A percentile compares a stretch with the other conserved stretches of the same genome.
Conservation (phyloP, 805 yeast genomes). For the Scheffersomyces coipomensis region DNA sequence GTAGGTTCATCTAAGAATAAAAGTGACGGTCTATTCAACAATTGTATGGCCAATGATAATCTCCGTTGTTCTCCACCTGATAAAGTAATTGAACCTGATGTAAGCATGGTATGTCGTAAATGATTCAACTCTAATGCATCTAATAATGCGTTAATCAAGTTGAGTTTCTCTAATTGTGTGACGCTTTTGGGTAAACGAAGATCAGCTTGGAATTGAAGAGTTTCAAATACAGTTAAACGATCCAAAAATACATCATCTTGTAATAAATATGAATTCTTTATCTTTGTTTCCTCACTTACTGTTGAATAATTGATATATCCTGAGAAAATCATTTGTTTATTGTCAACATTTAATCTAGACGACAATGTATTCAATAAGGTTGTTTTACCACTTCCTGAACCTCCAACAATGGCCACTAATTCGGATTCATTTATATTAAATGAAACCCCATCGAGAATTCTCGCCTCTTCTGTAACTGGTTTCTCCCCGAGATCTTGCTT, state of each 20-base stretch:
- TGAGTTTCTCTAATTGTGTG: constrained; percentile 39
- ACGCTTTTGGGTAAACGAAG: constrained; percentile 55
- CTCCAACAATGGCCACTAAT: constrained; percentile 80
- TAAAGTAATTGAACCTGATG: constrained; percentile 53
- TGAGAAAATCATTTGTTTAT: constrained; percentile 37
- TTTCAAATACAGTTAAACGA: constrained; percentile 70
- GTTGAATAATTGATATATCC: constrained; percentile 40
- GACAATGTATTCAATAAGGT: constrained; percentile 70
- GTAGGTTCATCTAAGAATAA: constrained; percentile 86
- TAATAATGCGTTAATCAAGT: constrained; percentile 59
- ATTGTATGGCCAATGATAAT: constrained; percentile 73
- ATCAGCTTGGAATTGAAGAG: constrained; percentile 68
- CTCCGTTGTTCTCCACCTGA: constrained; percentile 87
- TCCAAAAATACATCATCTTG: constrained; percentile 77
- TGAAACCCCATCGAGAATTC: constrained; percentile 47
- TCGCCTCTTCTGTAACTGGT: too few species aligned
- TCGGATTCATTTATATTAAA: constrained; percentile 60
- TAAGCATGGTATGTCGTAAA: constrained; percentile 59
- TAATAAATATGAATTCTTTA: constrained; percentile 59
- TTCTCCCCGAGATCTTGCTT: too few species aligned
- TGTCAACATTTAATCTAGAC: constrained; percentile 42
- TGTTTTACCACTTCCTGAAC: constrained; percentile 86
- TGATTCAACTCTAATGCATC: constrained; percentile 65
- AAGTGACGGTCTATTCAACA: constrained; percentile 72
- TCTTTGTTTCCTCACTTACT: constrained; percentile 6